phyloP scores from a whole-genome alignment of 805 yeast species.

The Cyberlindnera saturnus region DNA sequence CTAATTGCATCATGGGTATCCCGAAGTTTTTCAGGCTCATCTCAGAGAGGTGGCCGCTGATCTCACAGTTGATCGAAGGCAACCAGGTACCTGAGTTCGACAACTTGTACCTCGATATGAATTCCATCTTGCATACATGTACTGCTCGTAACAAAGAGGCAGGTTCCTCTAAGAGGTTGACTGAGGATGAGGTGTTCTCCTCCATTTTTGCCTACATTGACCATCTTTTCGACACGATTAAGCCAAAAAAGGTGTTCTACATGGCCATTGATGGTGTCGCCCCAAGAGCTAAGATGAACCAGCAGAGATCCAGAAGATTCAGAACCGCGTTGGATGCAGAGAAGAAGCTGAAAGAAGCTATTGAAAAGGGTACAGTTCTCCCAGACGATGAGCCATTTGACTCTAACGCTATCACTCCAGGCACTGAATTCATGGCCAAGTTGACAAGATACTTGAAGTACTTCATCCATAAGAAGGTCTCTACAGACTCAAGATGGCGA shows the following conservation, averaged over 20 bases:
- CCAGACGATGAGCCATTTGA: slow-evolving; percentile 87
- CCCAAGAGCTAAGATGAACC: slow-evolving; percentile 97
- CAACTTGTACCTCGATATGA: slow-evolving; percentile 94
- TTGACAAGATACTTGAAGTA: slow-evolving; percentile 77
- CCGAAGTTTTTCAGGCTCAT: slow-evolving; percentile 96
- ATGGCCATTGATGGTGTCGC: slow-evolving; percentile 99
- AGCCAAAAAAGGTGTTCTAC: slow-evolving; percentile 79
- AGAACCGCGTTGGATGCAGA: slow-evolving; percentile 93
- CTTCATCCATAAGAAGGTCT: slow-evolving; percentile 80
- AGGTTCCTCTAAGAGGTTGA: slow-evolving; percentile 54
- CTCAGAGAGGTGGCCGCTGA: slow-evolving; percentile 98
- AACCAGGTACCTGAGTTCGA: slow-evolving; percentile 89
- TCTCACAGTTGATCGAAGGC: slow-evolving; percentile 78
- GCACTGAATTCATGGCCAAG: slow-evolving; percentile 93
- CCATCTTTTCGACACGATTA: slow-evolving; percentile 80
- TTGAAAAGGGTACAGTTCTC: slow-evolving; percentile 61
- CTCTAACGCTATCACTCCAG: slow-evolving; percentile 91
- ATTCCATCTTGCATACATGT: slow-evolving; percentile 89
- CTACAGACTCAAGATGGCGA: slow-evolving; percentile 85
- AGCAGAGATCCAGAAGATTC: slow-evolving; percentile 93
- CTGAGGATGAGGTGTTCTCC: slow-evolving; percentile 88
- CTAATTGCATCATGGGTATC: slow-evolving; percentile 55
- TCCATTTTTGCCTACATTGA: slow-evolving; percentile 94
- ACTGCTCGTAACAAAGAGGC: slow-evolving; percentile 75
- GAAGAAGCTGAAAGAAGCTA: slow-evolving; percentile 65